These are phyloP conservation scores for Blechomonas ayalai DNA, from an alignment of 208 protist genomes.

Conservation along the genomic window DNA sequence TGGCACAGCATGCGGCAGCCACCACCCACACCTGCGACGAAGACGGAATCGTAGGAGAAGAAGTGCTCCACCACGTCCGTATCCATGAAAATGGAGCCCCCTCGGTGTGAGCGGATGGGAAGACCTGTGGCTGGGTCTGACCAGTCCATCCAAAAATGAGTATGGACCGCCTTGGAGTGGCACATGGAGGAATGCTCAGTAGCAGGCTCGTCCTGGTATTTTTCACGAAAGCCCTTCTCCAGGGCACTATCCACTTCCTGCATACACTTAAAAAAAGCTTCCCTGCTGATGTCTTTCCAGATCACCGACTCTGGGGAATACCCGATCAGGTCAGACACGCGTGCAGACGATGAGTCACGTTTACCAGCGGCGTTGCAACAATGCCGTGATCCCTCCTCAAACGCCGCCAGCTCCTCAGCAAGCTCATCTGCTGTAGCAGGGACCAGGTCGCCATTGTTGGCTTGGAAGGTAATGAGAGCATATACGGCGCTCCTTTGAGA, in stretches of 20 bases:
- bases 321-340: slow-evolving; percentile 18
- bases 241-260: slow-evolving; percentile 4
- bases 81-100: slow-evolving; percentile 23
- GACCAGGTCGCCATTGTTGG: slow-evolving; percentile 11
- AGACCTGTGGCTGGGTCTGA: slow-evolving; percentile 41
- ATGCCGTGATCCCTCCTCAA: not conserved
- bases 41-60: slow-evolving; percentile 26
- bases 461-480: slow-evolving; percentile 39
- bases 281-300: slow-evolving; percentile 42
- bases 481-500: too few relatives aligned
- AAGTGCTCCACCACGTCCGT: slow-evolving; percentile 34
- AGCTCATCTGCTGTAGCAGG: slow-evolving; percentile 17
- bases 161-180: not conserved
- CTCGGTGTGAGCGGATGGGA: slow-evolving; percentile 18
- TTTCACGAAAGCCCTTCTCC: not conserved
- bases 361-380: not conserved
- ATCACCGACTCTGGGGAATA: slow-evolving; percentile 15
- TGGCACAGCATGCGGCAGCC: slow-evolving; percentile 50
- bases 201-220: not conserved
- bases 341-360: not conserved
- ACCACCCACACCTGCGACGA: slow-evolving; percentile 27
- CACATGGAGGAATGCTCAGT: too few relatives aligned
- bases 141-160: slow-evolving; percentile 33
- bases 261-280: slow-evolving; percentile 39
- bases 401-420: slow-evolving; percentile 9